A percentile compares a stretch with the other conserved stretches of the same genome.
Evolutionary conservation across 2,329 filamentous ascomycete genomes (phyloP).

Genomic region (Tolypocladium capitatum): DNA sequence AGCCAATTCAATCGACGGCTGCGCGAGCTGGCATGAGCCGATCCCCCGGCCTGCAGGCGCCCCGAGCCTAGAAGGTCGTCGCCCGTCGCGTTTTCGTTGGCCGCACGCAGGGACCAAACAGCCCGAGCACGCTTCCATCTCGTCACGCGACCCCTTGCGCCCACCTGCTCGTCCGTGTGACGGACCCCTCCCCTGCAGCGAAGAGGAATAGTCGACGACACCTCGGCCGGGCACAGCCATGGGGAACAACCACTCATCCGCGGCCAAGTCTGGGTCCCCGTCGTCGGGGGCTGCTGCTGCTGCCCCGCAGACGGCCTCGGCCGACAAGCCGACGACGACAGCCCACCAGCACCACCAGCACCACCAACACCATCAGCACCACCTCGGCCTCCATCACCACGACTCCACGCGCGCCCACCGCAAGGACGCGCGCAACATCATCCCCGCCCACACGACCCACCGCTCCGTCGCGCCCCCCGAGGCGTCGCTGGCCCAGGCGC

Average conservation of each 20-base stretch:
- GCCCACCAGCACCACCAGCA: slow-evolving; percentile 2
- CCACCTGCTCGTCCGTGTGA: not conserved
- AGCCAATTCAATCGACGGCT: not conserved
- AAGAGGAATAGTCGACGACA: not conserved
- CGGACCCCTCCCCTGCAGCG: not conserved
- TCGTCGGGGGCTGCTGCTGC: slow-evolving; percentile 9
- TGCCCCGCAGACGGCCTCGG: slow-evolving; percentile 10
- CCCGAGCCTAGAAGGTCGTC: not conserved
- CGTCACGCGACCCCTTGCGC: not conserved
- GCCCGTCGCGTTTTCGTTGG: not conserved
- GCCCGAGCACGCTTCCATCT: not conserved
- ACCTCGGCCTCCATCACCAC: slow-evolving; percentile 6
- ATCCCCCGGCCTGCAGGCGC: not conserved
- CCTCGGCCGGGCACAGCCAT: slow-evolving; percentile 10
- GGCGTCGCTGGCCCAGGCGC: slow-evolving; percentile 46
- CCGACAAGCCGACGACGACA: slow-evolving; percentile 7
- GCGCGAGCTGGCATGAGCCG: not conserved
- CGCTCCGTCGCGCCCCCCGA: slow-evolving; percentile 47
- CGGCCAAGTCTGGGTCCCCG: slow-evolving; percentile 22
- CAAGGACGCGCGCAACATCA: slow-evolving; percentile 32
- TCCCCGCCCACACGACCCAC: slow-evolving; percentile 40
- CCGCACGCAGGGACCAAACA: not conserved
- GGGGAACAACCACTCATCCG: slow-evolving; percentile 26
- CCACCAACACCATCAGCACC: slow-evolving; percentile 5
- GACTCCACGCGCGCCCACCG: slow-evolving; percentile 18